Evolutionary conservation across 768 basidiomycete genomes (phyloP).

Genomic region (Mycena vitilis): DNA sequence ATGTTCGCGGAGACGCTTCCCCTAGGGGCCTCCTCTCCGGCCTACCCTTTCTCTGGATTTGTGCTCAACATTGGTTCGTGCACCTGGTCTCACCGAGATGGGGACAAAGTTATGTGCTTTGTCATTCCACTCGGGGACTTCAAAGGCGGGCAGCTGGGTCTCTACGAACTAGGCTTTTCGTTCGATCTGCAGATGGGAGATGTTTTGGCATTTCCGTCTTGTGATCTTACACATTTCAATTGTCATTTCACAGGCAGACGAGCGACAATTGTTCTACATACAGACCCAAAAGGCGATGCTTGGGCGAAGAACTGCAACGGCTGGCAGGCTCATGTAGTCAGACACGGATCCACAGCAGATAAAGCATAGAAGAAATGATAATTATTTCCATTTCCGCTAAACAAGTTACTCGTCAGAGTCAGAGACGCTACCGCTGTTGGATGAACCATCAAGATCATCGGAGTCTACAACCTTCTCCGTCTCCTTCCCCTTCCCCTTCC

Average conservation of each 20-base stretch:
- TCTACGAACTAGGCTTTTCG: slow-evolving; percentile 37
- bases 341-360: neutral
- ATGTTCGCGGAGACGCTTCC: slow-evolving; percentile 7
- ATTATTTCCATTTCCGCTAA: no score
- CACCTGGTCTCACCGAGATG: slow-evolving; percentile 10
- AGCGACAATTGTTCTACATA: slow-evolving; percentile 39
- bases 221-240: slow-evolving; percentile 38
- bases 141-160: slow-evolving; percentile 35
- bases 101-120: slow-evolving; percentile 32
- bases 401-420: no score
- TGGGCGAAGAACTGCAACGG: neutral
- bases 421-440: no score
- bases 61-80: slow-evolving; percentile 4
- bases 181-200: slow-evolving; percentile 34
- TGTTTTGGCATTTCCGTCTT: slow-evolving; percentile 33
- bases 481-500: no score
- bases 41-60: slow-evolving; percentile 10
- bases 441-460: no score
- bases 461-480: no score
- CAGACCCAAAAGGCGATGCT: slow-evolving; percentile 28
- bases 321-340: neutral
- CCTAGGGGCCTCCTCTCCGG: slow-evolving; percentile 9
- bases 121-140: slow-evolving; percentile 34
- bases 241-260: slow-evolving; percentile 31
- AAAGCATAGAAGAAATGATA: no score